A percentile compares a stretch with the other conserved stretches of the same genome.
These are phyloP conservation scores for Mycena floridula DNA, from an alignment of 768 basidiomycete species.

Conservation along the genomic window DNA sequence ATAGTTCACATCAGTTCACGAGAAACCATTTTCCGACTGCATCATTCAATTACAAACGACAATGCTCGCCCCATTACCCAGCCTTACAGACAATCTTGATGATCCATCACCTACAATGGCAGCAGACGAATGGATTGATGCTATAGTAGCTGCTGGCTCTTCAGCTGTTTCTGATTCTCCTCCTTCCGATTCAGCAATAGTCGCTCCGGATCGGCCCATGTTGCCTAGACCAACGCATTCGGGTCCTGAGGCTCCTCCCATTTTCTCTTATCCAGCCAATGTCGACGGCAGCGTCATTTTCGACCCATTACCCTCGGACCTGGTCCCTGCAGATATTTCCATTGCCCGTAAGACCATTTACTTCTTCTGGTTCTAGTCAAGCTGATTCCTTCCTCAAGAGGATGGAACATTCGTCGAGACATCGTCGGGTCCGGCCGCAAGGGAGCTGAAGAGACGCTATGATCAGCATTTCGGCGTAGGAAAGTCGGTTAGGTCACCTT, in stretches of 20 bases:
- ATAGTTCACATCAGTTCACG: too few species aligned
- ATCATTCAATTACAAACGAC: too few species aligned
- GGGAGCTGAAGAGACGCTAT: conserved; percentile 70
- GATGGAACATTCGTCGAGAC: conserved; percentile 80
- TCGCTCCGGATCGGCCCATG: not conserved
- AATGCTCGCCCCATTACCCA: too few species aligned
- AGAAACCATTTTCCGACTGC: too few species aligned
- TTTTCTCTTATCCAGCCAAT: conserved; percentile 42
- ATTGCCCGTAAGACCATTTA: conserved; percentile 45
- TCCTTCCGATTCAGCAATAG: too few species aligned
- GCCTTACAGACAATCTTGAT: too few species aligned
- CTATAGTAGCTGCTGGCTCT: too few species aligned
- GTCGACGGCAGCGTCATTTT: too few species aligned
- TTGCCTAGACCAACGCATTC: conserved; percentile 34
- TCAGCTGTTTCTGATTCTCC: too few species aligned
- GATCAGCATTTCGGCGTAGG: conserved; percentile 67
- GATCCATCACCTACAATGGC: too few species aligned
- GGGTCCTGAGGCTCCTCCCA: conserved; percentile 31
- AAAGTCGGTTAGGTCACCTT: conserved; percentile 66
- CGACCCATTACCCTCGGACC: too few species aligned
- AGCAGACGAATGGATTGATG: too few species aligned
- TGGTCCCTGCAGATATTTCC: conserved; percentile 48
- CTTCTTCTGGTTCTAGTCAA: conserved; percentile 4
- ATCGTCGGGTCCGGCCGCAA: conserved; percentile 67
- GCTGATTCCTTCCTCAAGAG: conserved; percentile 21